These are phyloP conservation scores for Cymodocea nodosa DNA, from an alignment of 116 monocot species.

Conservation along the genomic window DNA sequence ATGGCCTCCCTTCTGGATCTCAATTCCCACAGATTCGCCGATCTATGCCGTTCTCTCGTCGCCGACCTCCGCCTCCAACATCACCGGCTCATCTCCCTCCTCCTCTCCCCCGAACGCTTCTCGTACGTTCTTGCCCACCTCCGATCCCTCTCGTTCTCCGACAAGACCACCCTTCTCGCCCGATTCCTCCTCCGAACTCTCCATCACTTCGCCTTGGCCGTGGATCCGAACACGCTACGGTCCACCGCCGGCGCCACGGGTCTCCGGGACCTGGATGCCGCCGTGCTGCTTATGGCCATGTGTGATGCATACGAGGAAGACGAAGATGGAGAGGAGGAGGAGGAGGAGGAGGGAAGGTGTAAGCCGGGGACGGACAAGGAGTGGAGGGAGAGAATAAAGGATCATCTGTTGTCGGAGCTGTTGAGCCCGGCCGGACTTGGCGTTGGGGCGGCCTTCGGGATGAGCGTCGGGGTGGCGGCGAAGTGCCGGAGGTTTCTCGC, in stretches of 20 bases:
- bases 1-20: constrained; percentile 45
- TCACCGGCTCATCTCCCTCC: constrained; percentile 45
- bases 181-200: constrained; percentile 37
- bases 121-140: constrained; percentile 36
- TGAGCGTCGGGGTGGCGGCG: constrained; percentile 38
- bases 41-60: constrained; percentile 24
- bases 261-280: constrained; percentile 62
- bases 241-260: constrained; percentile 10
- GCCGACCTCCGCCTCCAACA: constrained; percentile 37
- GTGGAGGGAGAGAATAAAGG: constrained; percentile 41
- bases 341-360: background rate
- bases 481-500: constrained; percentile 48
- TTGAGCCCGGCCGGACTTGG: constrained; percentile 51
- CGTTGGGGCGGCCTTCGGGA: constrained; percentile 14
- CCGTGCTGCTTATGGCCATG: constrained; percentile 60
- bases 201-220: constrained; percentile 24
- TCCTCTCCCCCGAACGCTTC: constrained; percentile 58
- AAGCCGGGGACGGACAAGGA: constrained; percentile 10
- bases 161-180: constrained; percentile 29
- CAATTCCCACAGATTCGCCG: constrained; percentile 19
- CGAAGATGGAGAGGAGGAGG: constrained; percentile 10
- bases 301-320: constrained; percentile 46
- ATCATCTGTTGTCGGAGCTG: constrained; percentile 10
- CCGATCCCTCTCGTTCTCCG: constrained; percentile 39
- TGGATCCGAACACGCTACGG: constrained; percentile 16